phyloP scores from a whole-genome alignment of 2,329 filamentous ascomycete species.

The Cadophora luteo-olivacea region DNA sequence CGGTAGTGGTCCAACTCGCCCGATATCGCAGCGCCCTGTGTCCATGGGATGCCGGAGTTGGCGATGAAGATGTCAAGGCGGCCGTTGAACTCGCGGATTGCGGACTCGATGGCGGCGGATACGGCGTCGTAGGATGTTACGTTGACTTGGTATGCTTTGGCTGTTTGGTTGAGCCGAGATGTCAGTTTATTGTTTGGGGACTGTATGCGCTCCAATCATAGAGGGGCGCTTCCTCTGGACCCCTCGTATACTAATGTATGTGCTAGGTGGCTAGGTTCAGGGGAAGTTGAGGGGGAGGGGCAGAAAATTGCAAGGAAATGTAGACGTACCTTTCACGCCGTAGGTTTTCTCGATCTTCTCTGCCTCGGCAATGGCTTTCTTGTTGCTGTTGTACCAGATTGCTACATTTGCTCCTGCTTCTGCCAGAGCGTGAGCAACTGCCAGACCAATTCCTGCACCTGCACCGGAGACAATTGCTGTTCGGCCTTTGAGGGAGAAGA shows the following conservation, averaged over 20 bases:
- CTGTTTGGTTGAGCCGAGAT: constrained; percentile 44
- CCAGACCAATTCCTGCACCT: constrained; percentile 53
- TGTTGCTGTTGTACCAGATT: constrained; percentile 68
- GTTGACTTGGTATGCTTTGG: constrained; percentile 68
- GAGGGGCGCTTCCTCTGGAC: constrained; percentile 4
- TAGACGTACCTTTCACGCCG: constrained; percentile 67
- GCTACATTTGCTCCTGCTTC: constrained; percentile 54
- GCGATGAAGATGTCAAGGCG: constrained; percentile 81
- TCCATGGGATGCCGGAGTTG: constrained; percentile 80
- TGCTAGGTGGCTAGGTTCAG: neutral
- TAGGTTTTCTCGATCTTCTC: constrained; percentile 69
- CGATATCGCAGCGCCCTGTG: constrained; percentile 70
- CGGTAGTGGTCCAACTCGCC: constrained; percentile 68
- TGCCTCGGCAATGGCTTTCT: constrained; percentile 66
- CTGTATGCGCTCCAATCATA: constrained; percentile 22
- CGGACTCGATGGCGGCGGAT: constrained; percentile 51
- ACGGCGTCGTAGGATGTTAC: constrained; percentile 56
- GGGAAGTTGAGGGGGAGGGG: neutral
- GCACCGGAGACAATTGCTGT: constrained; percentile 58
- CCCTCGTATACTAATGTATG: neutral
- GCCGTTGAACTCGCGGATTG: constrained; percentile 70
- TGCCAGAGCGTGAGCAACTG: constrained; percentile 52
- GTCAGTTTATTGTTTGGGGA: neutral
- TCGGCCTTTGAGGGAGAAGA: constrained; percentile 65
- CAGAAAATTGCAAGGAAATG: too few relatives aligned